Base-by-base conservation (phyloP, 768 basidiomycete species). In the Lactarius quietus region DNA sequence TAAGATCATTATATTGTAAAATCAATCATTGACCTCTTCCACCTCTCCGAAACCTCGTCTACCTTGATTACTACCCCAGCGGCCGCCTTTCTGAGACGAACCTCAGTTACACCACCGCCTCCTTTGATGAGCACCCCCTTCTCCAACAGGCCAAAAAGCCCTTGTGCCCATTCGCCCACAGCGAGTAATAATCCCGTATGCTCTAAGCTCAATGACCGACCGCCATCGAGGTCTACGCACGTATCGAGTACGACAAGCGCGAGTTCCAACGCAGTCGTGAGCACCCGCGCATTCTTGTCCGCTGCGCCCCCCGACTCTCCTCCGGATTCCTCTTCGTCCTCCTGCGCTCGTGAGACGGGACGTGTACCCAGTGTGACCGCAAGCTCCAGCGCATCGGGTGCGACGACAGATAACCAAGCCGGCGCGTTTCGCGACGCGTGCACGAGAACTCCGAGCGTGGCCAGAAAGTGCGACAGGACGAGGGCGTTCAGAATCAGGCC, bases 31-130 rank as follows among this genome's bases (percentile, higher is more conserved):
- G 85, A 83, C 55, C 85, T 81, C 43, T 84, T 79, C 89, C 89
- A 92, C 72, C 78, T 84, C 48, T 84, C 83, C 5, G 82, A 81
- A 20, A 92, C 76, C 67, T 87, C 86, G 59, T 93, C 89, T 6
- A 92, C 83, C 73, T 91, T 92, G 61, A 97, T 75, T 52, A 95
- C 73, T 1, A 95, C 88, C 0, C 92, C 92, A 1, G 92, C 93
- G 2, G 88, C 86, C 1, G 86, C 86, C 61, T 87, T 84, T 61
- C 82, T 83, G 38, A 93, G 72, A 68, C 84, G 83, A 2, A 81
- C 73, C 72, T 87, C 86, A 67, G 87, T 80, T 57, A 80, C 70
- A 23, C 93, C 90, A 54, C 92, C 89, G 4, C 84, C 83, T 2
- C 88, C 86, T 66, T 82, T 76, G 29, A 87, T 76, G 57, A 76